Evolutionary conservation across 768 basidiomycete species (phyloP).

Genomic region (Nevesoporus exiguus): DNA sequence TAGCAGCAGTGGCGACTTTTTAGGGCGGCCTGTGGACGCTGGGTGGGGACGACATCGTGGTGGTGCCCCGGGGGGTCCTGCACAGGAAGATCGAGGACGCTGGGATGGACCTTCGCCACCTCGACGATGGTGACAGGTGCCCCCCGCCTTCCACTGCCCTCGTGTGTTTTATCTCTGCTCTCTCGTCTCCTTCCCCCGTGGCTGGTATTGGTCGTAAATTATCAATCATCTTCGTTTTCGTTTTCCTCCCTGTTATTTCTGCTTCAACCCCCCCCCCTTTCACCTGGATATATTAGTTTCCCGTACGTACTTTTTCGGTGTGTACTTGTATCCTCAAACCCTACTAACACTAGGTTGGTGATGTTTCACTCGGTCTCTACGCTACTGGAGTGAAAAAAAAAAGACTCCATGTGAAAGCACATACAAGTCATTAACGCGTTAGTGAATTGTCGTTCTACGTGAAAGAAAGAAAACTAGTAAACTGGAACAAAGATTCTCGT

Average conservation of each 20-base stretch:
- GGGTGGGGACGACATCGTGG: constrained; percentile 31
- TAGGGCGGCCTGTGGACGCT: constrained; percentile 44
- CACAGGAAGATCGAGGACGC: constrained; percentile 22
- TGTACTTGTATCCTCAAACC: constrained; percentile 18
- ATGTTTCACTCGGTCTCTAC: not conserved
- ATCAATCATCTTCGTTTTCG: constrained; percentile 20
- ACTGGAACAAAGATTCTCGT: not conserved
- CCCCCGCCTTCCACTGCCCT: not conserved
- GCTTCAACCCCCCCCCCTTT: not conserved
- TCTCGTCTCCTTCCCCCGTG: not conserved
- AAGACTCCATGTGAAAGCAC: not conserved
- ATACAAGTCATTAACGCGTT: not conserved
- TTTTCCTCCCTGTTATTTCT: not conserved
- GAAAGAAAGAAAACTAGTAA: not conserved
- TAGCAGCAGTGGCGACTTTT: constrained; percentile 18
- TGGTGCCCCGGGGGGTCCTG: constrained; percentile 23
- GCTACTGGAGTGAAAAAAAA: constrained; percentile 2
- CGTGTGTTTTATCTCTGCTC: not conserved
- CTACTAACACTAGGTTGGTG: constrained; percentile 3
- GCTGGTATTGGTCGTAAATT: constrained; percentile 22
- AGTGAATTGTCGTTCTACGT: not conserved
- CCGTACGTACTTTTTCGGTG: not conserved
- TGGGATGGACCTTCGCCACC: constrained; percentile 29
- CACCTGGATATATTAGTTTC: constrained; percentile 8
- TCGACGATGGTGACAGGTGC: constrained; percentile 23